These are phyloP conservation scores for Flaveria brownii DNA, from an alignment of 129 eudicot species.

Conservation along the genomic window DNA sequence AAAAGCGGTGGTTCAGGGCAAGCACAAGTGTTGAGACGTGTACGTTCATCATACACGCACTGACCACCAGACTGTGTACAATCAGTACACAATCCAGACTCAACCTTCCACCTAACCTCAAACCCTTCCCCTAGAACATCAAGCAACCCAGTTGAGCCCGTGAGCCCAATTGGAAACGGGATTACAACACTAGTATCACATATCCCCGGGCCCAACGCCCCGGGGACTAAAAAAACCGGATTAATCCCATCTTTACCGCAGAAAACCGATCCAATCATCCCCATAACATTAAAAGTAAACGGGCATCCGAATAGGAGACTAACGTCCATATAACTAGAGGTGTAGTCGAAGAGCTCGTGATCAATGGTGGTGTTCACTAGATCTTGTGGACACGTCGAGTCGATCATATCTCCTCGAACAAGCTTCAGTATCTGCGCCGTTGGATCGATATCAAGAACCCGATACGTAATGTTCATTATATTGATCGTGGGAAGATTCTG, in stretches of 20 bases:
- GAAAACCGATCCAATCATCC: not conserved
- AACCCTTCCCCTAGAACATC: constrained; percentile 47
- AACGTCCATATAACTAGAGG: constrained; percentile 34
- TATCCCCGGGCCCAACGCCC: constrained; percentile 46
- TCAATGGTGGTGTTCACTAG: constrained; percentile 60
- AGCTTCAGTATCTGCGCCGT: constrained; percentile 35
- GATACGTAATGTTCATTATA: constrained; percentile 39
- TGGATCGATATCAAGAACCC: constrained; percentile 38
- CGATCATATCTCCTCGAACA: constrained; percentile 49
- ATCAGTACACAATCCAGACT: constrained; percentile 35
- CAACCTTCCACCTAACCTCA: constrained; percentile 51
- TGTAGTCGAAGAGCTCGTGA: constrained; percentile 44
- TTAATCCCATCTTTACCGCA: constrained; percentile 30
- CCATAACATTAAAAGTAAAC: not conserved
- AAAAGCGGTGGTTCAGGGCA: constrained; percentile 46
- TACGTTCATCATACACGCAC: constrained; percentile 43
- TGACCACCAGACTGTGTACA: constrained; percentile 54
- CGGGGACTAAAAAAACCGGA: constrained; percentile 34
- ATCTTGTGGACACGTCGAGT: constrained; percentile 42
- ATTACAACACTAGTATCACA: constrained; percentile 55
- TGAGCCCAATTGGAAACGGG: constrained; percentile 44
- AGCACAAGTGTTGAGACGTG: constrained; percentile 45
- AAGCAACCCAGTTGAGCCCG: constrained; percentile 28
- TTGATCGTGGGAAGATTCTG: constrained; percentile 27
- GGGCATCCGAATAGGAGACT: constrained; percentile 65